phyloP scores from a whole-genome alignment of 768 basidiomycete genomes.

The Multifurca ochricompacta region DNA sequence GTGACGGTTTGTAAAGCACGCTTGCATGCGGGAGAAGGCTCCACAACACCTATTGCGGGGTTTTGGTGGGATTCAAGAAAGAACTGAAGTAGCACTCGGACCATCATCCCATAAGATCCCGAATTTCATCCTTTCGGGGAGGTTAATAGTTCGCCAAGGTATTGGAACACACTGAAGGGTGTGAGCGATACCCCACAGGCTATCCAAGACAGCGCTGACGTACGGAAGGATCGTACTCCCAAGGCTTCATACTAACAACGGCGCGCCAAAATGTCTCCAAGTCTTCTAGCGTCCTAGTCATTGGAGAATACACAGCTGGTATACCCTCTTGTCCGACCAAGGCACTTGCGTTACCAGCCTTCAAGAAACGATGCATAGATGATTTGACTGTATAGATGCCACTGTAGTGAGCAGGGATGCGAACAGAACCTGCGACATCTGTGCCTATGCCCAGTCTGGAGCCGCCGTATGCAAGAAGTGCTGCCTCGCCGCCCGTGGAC shows the following conservation, averaged over 20 bases:
- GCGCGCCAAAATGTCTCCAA: conserved; percentile 59
- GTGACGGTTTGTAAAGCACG: conserved; percentile 46
- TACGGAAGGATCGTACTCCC: conserved; percentile 54
- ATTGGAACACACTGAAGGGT: conserved; percentile 27
- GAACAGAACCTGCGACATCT: conserved; percentile 62
- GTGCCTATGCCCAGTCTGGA: conserved; percentile 40
- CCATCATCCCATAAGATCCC: conserved; percentile 44
- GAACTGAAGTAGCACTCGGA: conserved; percentile 23
- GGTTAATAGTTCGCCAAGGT: conserved; percentile 28
- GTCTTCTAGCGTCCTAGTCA: conserved; percentile 55
- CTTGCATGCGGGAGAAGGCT: conserved; percentile 50
- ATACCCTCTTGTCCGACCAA: conserved; percentile 53
- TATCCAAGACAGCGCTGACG: conserved; percentile 8
- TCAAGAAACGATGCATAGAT: conserved; percentile 50
- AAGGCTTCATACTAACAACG: conserved; percentile 52
- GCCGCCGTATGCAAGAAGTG: conserved; percentile 50
- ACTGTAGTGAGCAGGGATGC: conserved; percentile 58
- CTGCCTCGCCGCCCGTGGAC: conserved; percentile 61
- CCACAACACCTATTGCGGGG: conserved; percentile 39
- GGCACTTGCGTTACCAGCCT: conserved; percentile 38
- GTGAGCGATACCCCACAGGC: not conserved
- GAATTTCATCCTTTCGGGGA: conserved; percentile 12
- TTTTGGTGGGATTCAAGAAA: not conserved
- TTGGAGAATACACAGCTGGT: conserved; percentile 46
- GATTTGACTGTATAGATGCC: conserved; percentile 56